Evolutionary conservation across 805 yeast genomes (phyloP).

Genomic region (Myxozyma melibiosi): DNA sequence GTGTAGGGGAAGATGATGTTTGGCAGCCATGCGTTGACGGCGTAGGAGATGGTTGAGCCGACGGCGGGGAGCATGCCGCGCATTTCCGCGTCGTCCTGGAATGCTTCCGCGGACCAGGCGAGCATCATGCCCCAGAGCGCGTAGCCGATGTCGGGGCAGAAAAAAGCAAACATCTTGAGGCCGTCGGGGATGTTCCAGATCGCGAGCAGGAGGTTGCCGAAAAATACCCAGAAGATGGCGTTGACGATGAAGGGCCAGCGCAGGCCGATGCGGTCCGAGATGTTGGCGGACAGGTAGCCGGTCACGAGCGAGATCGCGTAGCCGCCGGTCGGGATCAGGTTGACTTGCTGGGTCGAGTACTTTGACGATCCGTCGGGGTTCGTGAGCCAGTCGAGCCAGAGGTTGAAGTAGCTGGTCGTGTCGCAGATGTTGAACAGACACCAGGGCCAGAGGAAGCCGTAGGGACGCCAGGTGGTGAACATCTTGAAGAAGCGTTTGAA

Average conservation of each 20-base stretch:
- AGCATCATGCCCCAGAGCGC: conserved; percentile 34
- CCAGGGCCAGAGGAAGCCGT: conserved; percentile 29
- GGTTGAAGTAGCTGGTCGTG: conserved; percentile 38
- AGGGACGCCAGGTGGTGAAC: conserved; percentile 28
- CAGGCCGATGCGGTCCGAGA: conserved; percentile 40
- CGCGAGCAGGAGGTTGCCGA: conserved; percentile 43
- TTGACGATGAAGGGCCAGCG: conserved; percentile 40
- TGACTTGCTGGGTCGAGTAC: conserved; percentile 40
- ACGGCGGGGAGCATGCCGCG: conserved; percentile 40
- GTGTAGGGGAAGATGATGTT: conserved; percentile 42
- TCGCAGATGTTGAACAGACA: conserved; percentile 24
- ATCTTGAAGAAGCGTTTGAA: conserved; percentile 13
- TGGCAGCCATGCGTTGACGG: conserved; percentile 45
- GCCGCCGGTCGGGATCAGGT: conserved; percentile 44
- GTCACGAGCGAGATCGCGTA: conserved; percentile 41
- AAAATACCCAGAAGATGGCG: conserved; percentile 23
- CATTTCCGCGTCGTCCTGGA: conserved; percentile 40
- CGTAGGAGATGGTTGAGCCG: conserved; percentile 41
- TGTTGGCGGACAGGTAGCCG: conserved; percentile 38
- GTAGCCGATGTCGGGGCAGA: conserved; percentile 30
- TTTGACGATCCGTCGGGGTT: neutral
- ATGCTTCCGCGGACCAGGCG: conserved; percentile 38
- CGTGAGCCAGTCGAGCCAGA: conserved; percentile 40
- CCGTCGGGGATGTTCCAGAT: conserved; percentile 50
- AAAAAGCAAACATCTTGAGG: conserved; percentile 36